These are phyloP conservation scores for Myxozyma vanderwaltii DNA, from an alignment of 805 yeast species.

Conservation along the genomic window DNA sequence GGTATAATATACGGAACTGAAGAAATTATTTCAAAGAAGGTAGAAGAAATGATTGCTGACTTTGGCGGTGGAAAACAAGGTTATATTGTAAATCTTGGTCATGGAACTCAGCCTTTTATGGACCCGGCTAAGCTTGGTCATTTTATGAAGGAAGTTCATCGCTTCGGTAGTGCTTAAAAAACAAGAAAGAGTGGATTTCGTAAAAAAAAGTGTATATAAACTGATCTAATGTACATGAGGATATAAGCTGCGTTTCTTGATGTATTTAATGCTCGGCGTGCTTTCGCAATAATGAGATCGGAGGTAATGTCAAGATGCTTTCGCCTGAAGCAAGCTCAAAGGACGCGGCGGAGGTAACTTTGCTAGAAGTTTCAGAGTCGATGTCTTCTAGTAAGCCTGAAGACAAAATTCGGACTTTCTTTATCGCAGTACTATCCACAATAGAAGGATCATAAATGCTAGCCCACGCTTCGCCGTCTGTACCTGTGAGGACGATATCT, in stretches of 20 bases:
- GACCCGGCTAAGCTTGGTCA: constrained; percentile 84
- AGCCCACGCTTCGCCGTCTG: constrained; percentile 37
- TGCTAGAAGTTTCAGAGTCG: constrained; percentile 35
- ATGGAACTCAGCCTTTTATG: constrained; percentile 98
- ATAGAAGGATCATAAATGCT: constrained; percentile 35
- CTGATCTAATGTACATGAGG: background rate
- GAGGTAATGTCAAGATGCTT: constrained; percentile 54
- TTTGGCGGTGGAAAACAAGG: constrained; percentile 93
- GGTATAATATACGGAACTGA: constrained; percentile 90
- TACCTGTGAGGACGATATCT: constrained; percentile 37
- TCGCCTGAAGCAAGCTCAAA: constrained; percentile 42
- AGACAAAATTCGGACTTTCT: constrained; percentile 26
- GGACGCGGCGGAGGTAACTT: constrained; percentile 35
- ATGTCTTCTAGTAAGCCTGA: constrained; percentile 34
- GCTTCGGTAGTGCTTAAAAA: constrained; percentile 23
- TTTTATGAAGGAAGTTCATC: constrained; percentile 56
- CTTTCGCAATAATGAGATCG: constrained; percentile 55
- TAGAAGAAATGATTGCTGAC: constrained; percentile 81
- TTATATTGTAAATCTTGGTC: constrained; percentile 94
- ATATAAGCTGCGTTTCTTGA: background rate
- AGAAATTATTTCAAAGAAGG: constrained; percentile 77
- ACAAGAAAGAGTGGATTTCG: background rate
- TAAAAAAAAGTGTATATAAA: background rate
- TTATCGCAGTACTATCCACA: constrained; percentile 37
- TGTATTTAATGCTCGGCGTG: constrained; percentile 53